phyloP scores from a whole-genome alignment of 2,329 filamentous ascomycete genomes.

The Paecilomyces dactylethromorphus region DNA sequence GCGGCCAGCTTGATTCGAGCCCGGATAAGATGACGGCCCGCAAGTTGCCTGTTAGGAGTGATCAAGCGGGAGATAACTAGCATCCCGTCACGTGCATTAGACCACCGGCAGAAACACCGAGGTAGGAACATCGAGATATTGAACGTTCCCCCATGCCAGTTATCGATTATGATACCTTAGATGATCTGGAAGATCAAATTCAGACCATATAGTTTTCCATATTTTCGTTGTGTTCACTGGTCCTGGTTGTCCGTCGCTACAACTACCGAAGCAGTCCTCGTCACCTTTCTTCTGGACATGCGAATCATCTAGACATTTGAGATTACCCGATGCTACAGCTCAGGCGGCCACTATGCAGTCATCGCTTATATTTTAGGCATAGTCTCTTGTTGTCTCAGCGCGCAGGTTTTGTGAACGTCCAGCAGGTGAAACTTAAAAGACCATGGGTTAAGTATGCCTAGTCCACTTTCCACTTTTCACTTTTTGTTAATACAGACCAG shows the following conservation, averaged over 20 bases:
- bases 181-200: background rate
- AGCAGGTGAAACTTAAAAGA: slow-evolving; percentile 26
- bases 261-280: background rate
- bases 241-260: background rate
- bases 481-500: background rate
- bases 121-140: background rate
- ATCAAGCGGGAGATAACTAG: background rate
- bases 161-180: background rate
- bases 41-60: background rate
- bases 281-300: slow-evolving; percentile 2
- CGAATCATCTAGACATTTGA: slow-evolving; percentile 7
- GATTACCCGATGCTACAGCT: slow-evolving; percentile 26
- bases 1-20: background rate
- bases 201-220: background rate
- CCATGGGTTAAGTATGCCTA: slow-evolving; percentile 25
- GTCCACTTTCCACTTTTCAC: background rate
- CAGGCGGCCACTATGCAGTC: slow-evolving; percentile 20
- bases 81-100: background rate
- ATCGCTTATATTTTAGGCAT: slow-evolving; percentile 16
- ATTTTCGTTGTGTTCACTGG: background rate
- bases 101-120: background rate
- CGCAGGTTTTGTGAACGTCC: slow-evolving; percentile 16
- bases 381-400: slow-evolving; percentile 12
- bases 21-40: background rate
- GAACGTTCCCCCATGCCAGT: background rate